Evolutionary conservation across 768 basidiomycete genomes (phyloP).

Genomic region (Leccinum barrowsii): DNA sequence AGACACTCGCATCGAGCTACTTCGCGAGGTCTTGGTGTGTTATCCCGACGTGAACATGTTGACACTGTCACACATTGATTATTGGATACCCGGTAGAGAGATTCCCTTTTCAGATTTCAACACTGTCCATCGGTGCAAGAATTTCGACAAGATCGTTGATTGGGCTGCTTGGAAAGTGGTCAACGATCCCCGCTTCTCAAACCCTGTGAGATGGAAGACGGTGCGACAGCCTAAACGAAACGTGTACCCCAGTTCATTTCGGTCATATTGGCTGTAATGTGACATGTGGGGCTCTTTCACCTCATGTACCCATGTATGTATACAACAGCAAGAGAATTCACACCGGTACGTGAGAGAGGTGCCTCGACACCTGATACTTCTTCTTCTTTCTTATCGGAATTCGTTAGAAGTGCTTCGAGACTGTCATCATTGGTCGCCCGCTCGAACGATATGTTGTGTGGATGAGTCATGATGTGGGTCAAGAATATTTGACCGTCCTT

Average conservation of each 20-base stretch:
- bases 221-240: not conserved
- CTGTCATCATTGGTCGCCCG: not conserved
- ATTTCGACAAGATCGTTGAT: constrained; percentile 81
- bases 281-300: too few species aligned
- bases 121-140: constrained; percentile 44
- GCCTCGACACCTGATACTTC: too few species aligned
- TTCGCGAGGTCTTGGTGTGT: constrained; percentile 10
- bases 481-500: too few species aligned
- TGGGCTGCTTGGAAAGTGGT: constrained; percentile 43
- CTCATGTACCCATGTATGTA: too few species aligned
- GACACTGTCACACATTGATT: not conserved
- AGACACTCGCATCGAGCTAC: constrained; percentile 6
- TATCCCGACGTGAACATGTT: constrained; percentile 8
- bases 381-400: not conserved
- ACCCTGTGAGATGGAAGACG: not conserved
- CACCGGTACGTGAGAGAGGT: too few species aligned
- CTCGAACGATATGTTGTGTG: not conserved
- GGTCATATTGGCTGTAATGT: too few species aligned
- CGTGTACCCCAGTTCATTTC: too few species aligned
- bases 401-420: not conserved
- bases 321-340: not conserved
- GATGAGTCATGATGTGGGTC: not conserved
- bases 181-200: not conserved
- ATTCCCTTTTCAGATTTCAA: not conserved
- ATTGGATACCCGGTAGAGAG: constrained; percentile 4